Conservation (phyloP, 495 filamentous ascomycete species). For the Clavariopsis aquatica region DNA sequence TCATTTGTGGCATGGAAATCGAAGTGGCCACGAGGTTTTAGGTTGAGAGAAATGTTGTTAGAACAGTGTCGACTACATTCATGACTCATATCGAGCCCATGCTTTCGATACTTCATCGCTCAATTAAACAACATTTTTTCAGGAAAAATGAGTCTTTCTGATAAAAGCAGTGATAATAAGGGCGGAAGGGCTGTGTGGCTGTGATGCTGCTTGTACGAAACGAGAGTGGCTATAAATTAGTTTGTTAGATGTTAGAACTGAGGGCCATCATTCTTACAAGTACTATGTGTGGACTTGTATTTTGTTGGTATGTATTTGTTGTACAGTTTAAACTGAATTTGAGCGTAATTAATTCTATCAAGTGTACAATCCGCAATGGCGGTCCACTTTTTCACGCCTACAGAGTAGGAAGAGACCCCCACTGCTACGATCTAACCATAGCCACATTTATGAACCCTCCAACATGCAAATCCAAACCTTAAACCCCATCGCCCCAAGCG, state of each 20-base stretch:
- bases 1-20: too few species aligned
- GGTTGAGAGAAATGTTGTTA: too few species aligned
- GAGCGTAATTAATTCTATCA: constrained; percentile 5
- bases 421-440: neutral
- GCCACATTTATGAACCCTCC: neutral
- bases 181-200: neutral
- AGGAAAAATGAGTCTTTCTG: neutral
- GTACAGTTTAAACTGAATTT: too few species aligned
- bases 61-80: neutral
- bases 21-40: too few species aligned
- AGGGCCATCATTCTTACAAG: too few species aligned
- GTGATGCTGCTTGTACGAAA: neutral
- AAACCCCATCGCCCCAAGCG: neutral
- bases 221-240: too few species aligned
- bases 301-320: neutral
- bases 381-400: neutral
- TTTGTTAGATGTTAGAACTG: too few species aligned
- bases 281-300: neutral
- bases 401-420: neutral
- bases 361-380: neutral
- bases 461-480: neutral
- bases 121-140: neutral
- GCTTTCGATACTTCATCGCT: too few species aligned
- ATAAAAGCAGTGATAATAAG: neutral
- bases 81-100: neutral